phyloP scores from a whole-genome alignment of 2,329 filamentous ascomycete species.

The Xylaria hypoxylon region DNA sequence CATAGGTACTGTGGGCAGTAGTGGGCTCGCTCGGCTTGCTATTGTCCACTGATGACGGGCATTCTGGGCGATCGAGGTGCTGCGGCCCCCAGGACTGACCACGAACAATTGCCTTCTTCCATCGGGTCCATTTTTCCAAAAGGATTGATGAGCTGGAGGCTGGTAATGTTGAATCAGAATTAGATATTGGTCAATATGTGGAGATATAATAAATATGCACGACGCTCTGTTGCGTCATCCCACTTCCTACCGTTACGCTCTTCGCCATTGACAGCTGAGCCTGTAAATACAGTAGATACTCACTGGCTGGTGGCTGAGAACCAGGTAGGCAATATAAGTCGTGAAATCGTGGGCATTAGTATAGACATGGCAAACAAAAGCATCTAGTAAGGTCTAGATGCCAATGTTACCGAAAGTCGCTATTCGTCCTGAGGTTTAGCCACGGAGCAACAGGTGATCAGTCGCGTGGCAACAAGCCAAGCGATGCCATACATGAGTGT shows the following conservation, averaged over 20 bases:
- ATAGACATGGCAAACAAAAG: conserved; percentile 6
- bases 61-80: conserved; percentile 19
- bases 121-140: conserved; percentile 32
- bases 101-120: conserved; percentile 29
- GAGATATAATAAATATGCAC: conserved; percentile 34
- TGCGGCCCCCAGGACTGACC: conserved; percentile 16
- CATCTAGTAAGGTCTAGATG: conserved; percentile 7
- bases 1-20: too few relatives aligned
- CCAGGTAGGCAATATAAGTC: background rate
- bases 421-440: conserved; percentile 26
- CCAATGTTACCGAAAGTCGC: conserved; percentile 4
- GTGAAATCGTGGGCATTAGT: conserved; percentile 17
- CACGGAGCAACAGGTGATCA: conserved; percentile 37
- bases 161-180: conserved; percentile 31
- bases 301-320: background rate
- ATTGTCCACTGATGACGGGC: conserved; percentile 10
- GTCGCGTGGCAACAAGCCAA: conserved; percentile 41
- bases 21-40: conserved; percentile 9
- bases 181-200: conserved; percentile 37
- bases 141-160: conserved; percentile 37
- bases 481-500: conserved; percentile 32
- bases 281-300: conserved; percentile 7
- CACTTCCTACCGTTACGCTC: conserved; percentile 28
- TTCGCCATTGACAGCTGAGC: conserved; percentile 17
- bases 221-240: conserved; percentile 41